Evolutionary conservation across 2,329 filamentous ascomycete species (phyloP).

Genomic region (Acrocalymma vagum): DNA sequence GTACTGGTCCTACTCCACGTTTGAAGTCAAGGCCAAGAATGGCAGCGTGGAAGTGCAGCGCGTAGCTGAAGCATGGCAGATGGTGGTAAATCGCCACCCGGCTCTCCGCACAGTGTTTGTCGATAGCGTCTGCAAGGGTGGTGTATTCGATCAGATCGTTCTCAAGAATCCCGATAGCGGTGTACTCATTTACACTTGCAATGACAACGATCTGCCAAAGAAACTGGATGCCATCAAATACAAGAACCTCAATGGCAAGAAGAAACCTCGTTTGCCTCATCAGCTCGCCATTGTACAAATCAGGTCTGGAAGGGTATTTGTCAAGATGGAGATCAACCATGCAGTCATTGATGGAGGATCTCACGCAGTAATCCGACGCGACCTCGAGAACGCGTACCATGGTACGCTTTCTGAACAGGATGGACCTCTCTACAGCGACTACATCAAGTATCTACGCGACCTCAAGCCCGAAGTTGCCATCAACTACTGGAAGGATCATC

Average conservation of each 20-base stretch:
- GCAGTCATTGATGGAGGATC: slow-evolving; percentile 45
- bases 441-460: slow-evolving; percentile 41
- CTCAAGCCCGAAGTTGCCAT: slow-evolving; percentile 28
- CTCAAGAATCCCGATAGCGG: slow-evolving; percentile 35
- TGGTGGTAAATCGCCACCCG: slow-evolving; percentile 42
- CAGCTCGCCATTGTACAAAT: slow-evolving; percentile 40
- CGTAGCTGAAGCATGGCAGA: slow-evolving; percentile 37
- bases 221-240: slow-evolving; percentile 37
- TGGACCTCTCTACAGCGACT: slow-evolving; percentile 44
- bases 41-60: slow-evolving; percentile 29
- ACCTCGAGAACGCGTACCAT: slow-evolving; percentile 42
- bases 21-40: slow-evolving; percentile 33
- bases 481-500: slow-evolving; percentile 41
- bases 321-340: slow-evolving; percentile 47
- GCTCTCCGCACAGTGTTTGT: slow-evolving; percentile 44
- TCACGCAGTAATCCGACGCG: slow-evolving; percentile 36
- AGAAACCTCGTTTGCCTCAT: slow-evolving; percentile 40
- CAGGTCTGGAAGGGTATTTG: slow-evolving; percentile 33
- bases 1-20: slow-evolving; percentile 40
- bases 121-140: slow-evolving; percentile 44
- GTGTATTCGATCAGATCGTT: slow-evolving; percentile 46
- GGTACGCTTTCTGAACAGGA: slow-evolving; percentile 29
- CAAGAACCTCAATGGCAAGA: slow-evolving; percentile 35
- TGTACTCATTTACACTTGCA: slow-evolving; percentile 27
- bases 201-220: slow-evolving; percentile 27